phyloP scores from a whole-genome alignment of 2,329 filamentous ascomycete species.

The Fusarium sp. region DNA sequence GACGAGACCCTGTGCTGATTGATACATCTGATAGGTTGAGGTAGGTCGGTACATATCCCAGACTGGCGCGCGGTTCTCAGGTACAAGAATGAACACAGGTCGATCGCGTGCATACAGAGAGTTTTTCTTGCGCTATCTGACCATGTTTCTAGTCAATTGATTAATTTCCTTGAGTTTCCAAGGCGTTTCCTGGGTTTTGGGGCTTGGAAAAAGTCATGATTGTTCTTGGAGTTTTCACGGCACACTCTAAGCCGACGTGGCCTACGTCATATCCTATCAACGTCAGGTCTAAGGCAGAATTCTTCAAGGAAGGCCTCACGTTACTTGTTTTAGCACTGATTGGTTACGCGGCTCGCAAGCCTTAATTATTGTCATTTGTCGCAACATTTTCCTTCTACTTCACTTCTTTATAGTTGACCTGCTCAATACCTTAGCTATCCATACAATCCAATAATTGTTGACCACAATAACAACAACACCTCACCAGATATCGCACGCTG shows the following conservation, averaged over 20 bases:
- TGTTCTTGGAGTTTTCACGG: conserved; percentile 8
- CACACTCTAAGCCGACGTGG: conserved; percentile 29
- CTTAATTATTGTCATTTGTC: conserved; percentile 5
- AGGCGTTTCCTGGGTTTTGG: background rate
- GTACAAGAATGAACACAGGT: background rate
- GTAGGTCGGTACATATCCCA: background rate
- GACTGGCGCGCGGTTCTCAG: conserved; percentile 6
- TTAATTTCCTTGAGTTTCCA: background rate
- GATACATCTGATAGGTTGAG: conserved; percentile 22
- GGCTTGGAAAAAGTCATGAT: background rate
- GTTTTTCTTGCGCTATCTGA: background rate
- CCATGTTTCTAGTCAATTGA: background rate
- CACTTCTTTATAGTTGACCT: background rate
- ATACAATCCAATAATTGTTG: background rate
- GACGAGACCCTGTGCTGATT: conserved; percentile 1
- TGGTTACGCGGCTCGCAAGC: conserved; percentile 16
- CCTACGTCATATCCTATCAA: conserved; percentile 24
- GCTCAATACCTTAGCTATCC: background rate
- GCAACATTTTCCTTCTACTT: background rate
- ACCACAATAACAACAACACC: background rate
- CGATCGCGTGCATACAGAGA: background rate
- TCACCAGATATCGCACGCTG: background rate
- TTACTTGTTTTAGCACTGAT: conserved; percentile 17
- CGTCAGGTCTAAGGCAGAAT: conserved; percentile 6
- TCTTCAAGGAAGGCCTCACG: conserved; percentile 15